These are phyloP conservation scores for Moesziomyces sp. DNA, from an alignment of 1,284 basidiomycete genomes.

Conservation along the genomic window DNA sequence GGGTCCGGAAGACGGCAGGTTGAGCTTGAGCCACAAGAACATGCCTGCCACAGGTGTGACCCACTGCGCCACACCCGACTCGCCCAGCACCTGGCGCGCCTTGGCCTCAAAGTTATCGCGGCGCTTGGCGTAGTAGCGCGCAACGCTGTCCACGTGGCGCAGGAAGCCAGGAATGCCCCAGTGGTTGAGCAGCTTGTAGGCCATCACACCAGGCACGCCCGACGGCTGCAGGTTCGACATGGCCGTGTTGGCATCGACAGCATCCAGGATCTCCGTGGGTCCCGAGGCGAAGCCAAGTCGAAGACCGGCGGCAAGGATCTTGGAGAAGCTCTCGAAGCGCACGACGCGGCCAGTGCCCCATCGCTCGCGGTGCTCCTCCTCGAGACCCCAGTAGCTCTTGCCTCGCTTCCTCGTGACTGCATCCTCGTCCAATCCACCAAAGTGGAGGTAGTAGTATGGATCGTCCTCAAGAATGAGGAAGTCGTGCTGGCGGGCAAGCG, in stretches of 20 bases:
- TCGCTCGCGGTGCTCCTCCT: slow-evolving; percentile 52
- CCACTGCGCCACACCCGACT: slow-evolving; percentile 72
- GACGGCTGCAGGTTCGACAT: slow-evolving; percentile 80
- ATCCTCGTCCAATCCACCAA: slow-evolving; percentile 59
- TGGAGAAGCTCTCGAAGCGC: slow-evolving; percentile 73
- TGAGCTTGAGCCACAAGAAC: slow-evolving; percentile 68
- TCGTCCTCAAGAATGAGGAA: slow-evolving; percentile 59
- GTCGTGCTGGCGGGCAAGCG: slow-evolving; percentile 70
- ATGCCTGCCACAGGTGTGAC: slow-evolving; percentile 82
- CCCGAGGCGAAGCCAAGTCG: slow-evolving; percentile 82
- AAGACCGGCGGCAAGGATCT: slow-evolving; percentile 66
- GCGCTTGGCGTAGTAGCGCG: slow-evolving; percentile 82
- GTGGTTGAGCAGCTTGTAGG: slow-evolving; percentile 76
- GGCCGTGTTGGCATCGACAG: slow-evolving; percentile 78
- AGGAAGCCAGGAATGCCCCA: slow-evolving; percentile 79
- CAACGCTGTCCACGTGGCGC: slow-evolving; percentile 76
- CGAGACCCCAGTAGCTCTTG: slow-evolving; percentile 61
- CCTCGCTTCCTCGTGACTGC: slow-evolving; percentile 46
- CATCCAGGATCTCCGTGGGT: slow-evolving; percentile 78
- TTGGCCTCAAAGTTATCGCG: slow-evolving; percentile 82
- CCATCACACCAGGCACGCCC: slow-evolving; percentile 79
- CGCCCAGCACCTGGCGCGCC: slow-evolving; percentile 78
- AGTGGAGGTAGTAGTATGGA: slow-evolving; percentile 63
- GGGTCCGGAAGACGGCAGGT: slow-evolving; percentile 49
- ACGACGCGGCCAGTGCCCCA: slow-evolving; percentile 63